A percentile compares a stretch with the other conserved stretches of the same genome.
Evolutionary conservation across 2,329 filamentous ascomycete species (phyloP).

Genomic region (Bimuria novae-zelandiae): DNA sequence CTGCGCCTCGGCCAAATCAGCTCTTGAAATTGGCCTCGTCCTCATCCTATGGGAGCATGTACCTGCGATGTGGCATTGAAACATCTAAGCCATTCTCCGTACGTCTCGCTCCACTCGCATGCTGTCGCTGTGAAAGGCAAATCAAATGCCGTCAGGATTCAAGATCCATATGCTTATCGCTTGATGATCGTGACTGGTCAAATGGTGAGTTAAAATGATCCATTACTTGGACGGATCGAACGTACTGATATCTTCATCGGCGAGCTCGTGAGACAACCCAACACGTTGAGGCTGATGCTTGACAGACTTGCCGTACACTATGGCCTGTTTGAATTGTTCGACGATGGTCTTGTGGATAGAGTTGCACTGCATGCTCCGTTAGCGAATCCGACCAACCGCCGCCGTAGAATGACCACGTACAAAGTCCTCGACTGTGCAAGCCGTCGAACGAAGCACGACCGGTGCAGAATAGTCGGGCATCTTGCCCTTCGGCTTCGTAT

Average conservation of each 20-base stretch:
- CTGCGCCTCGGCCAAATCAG: slow-evolving; percentile 39
- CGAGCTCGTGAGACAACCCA: slow-evolving; percentile 86
- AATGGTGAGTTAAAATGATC: slow-evolving; percentile 27
- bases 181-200: slow-evolving; percentile 50
- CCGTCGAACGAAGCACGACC: slow-evolving; percentile 81
- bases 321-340: slow-evolving; percentile 91
- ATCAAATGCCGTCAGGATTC: slow-evolving; percentile 24
- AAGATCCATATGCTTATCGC: slow-evolving; percentile 37
- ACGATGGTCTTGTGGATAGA: slow-evolving; percentile 95
- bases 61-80: slow-evolving; percentile 36
- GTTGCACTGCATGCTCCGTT: slow-evolving; percentile 72
- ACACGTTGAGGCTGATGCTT: slow-evolving; percentile 98
- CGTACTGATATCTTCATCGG: slow-evolving; percentile 95
- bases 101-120: slow-evolving; percentile 32
- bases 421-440: slow-evolving; percentile 94
- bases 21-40: slow-evolving; percentile 34
- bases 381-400: slow-evolving; percentile 33
- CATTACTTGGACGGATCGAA: slow-evolving; percentile 18
- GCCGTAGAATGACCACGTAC: slow-evolving; percentile 61
- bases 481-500: slow-evolving; percentile 97
- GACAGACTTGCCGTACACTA: slow-evolving; percentile 96
- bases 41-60: slow-evolving; percentile 34
- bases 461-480: slow-evolving; percentile 90
- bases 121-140: slow-evolving; percentile 22
- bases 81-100: slow-evolving; percentile 35